Base-by-base conservation (phyloP, 176 grass and related monocot species). In the Stipa capillata region DNA sequence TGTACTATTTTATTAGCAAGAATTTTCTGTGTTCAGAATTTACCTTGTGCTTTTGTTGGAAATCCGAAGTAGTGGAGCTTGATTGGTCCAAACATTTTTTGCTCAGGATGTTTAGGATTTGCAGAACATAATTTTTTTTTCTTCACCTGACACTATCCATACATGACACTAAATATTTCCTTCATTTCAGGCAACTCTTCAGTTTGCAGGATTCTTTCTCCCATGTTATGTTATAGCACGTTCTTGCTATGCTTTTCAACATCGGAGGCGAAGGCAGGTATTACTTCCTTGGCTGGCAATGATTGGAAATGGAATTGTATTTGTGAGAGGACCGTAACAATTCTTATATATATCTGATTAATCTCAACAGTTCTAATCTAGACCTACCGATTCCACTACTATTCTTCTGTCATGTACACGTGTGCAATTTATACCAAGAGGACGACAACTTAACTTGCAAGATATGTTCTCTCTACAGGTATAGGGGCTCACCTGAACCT, bases 221-320 rank as follows among this genome's bases (percentile, higher is more conserved):
- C 97, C 97, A 25, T 99, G 97, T 69, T 99, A 96, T 84, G 90
- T 99, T 49, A 96, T 95, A 82, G 88, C 90, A 15, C 86, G 90
- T 35, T 99, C 90, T 6, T 96, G 92, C 72, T 99, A 93, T 33
- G 63, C 87, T 70, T 86, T 93, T 42, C 86, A 93, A 71, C 91
- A 85, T 81, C 74, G 86, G 36, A 82, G 97, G 68, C 84, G 92
- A 76, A 89, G 86, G 83, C 92, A 89, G 90, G 96, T 99, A 89
- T 55, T 33, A 42, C 52, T 50, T 81, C 6, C 54, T 71, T 56
- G 25, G 31, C 24, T 34, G 20, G 34, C 48, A 52, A 56, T 54
- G 17, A 0, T 52, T n/a, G n/a, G n/a, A n/a, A n/a, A n/a, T n/a
- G n/a, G n/a, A n/a, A n/a, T n/a, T n/a, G n/a, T n/a, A n/a, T n/a